Evolutionary conservation across 2,329 filamentous ascomycete species (phyloP), one percentile per base, ranked within the genome.

Genomic region (Elsinoe fawcettii): DNA sequence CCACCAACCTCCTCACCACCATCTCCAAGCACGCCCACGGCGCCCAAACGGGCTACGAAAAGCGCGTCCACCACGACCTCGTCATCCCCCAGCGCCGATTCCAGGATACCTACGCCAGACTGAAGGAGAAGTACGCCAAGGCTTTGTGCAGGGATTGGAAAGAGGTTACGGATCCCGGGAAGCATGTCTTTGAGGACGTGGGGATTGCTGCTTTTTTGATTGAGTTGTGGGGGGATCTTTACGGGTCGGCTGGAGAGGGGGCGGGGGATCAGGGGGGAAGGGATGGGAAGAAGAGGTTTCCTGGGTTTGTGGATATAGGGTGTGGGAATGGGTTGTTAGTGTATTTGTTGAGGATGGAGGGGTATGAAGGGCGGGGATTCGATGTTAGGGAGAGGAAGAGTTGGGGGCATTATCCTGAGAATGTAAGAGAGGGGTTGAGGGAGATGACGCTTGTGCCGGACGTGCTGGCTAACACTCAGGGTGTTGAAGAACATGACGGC

Each of bases 111-210:
- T 97, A 96, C 68, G 79, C 85, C 0, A 76, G 78, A 16, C 78
- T 99, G 5, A 97, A 97, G 72, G 75, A 81, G 55, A 86, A 81
- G 64, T 90, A 97, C 68, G 90, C 89, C 0, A 80, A 81, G 18
- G 66, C 72, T 1, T 74, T 99, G 11, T 85, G 90, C 12, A 71
- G 81, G n/a, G 74, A 72, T 1, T 99, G 92, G 93, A 84, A 84
- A 12, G 93, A 97, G 73, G 80, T 80, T 54, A 97, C 91, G 0
- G 90, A 95, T 67, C 88, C 91, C 0, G 77, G 77, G 14, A 99
- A 97, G 70, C 91, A 97, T 67, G 90, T 97, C 2, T 97, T 96
- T 70, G 93, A 99, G 69, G 92, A 97, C 67, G 74, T 99, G 18
- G 81, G 84, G 3, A 96, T 99, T 61, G 88, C 92, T 0, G 88